Evolutionary conservation across 2,329 filamentous ascomycete genomes (phyloP).

Genomic region (Metarhizium robertsii): DNA sequence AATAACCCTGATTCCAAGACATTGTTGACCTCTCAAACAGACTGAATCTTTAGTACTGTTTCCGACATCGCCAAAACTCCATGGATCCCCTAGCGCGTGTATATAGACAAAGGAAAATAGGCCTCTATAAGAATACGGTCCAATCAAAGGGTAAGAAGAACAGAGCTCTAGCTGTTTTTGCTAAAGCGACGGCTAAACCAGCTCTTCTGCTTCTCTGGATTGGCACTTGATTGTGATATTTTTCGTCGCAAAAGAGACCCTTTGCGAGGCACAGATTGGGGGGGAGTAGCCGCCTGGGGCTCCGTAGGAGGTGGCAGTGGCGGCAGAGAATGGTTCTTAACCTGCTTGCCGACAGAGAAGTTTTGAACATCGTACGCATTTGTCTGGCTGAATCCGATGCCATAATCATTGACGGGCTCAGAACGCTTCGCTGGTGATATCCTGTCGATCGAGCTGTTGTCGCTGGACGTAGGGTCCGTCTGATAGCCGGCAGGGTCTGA

Average conservation of each 20-base stretch:
- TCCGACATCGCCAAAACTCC: neutral
- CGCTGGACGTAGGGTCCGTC: slow-evolving; percentile 78
- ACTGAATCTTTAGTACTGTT: neutral
- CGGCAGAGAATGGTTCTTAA: slow-evolving; percentile 15
- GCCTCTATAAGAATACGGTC: neutral
- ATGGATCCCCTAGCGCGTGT: neutral
- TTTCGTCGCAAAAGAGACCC: slow-evolving; percentile 11
- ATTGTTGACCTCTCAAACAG: neutral
- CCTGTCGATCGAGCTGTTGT: slow-evolving; percentile 85
- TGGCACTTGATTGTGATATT: neutral
- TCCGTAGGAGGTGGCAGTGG: slow-evolving; percentile 13
- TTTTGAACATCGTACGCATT: slow-evolving; percentile 32
- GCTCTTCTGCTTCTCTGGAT: slow-evolving; percentile 70
- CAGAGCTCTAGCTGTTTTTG: slow-evolving; percentile 32
- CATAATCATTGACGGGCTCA: slow-evolving; percentile 54
- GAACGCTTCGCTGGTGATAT: slow-evolving; percentile 45
- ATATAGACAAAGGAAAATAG: neutral
- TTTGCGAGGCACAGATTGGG: slow-evolving; percentile 18
- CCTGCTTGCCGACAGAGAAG: slow-evolving; percentile 22
- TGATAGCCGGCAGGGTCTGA: slow-evolving; percentile 71
- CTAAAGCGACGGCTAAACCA: slow-evolving; percentile 83
- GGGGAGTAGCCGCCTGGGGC: slow-evolving; percentile 10
- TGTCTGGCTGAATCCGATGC: slow-evolving; percentile 45
- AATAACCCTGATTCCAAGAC: neutral
- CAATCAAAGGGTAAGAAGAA: neutral